These are phyloP conservation scores for Penicillium vulpinum DNA, from an alignment of 2,329 filamentous ascomycete genomes.

Conservation along the genomic window DNA sequence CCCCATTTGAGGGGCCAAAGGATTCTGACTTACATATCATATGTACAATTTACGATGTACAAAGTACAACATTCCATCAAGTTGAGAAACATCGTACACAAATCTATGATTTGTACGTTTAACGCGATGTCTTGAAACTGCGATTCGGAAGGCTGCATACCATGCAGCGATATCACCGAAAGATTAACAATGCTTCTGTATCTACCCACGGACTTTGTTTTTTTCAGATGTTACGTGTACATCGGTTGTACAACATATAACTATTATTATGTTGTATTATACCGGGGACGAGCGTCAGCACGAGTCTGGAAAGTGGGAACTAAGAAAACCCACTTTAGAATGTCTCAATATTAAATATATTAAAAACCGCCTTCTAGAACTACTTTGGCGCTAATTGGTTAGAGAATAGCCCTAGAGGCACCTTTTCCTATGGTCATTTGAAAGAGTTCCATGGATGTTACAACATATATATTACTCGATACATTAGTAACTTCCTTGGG, in stretches of 20 bases:
- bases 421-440: background rate
- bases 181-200: background rate
- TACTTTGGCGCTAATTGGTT: conserved; percentile 13
- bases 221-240: background rate
- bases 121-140: background rate
- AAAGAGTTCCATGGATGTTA: background rate
- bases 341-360: conserved; percentile 4
- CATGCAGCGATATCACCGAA: background rate
- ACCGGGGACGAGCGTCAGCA: conserved; percentile 11
- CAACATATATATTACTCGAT: conserved; percentile 13
- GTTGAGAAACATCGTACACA: background rate
- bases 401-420: background rate
- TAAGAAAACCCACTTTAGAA: conserved; percentile 6
- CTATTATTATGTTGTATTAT: background rate
- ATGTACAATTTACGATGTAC: background rate
- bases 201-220: conserved; percentile 4
- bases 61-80: background rate
- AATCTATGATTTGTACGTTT: no score
- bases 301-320: conserved; percentile 9
- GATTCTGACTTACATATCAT: background rate
- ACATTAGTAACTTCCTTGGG: background rate
- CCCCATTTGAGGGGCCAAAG: background rate
- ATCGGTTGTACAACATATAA: background rate
- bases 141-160: background rate
- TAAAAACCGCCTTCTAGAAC: conserved; percentile 26